These are phyloP conservation scores for Sporothrix euskadiensis DNA, from an alignment of 2,329 filamentous ascomycete species.

Conservation along the genomic window DNA sequence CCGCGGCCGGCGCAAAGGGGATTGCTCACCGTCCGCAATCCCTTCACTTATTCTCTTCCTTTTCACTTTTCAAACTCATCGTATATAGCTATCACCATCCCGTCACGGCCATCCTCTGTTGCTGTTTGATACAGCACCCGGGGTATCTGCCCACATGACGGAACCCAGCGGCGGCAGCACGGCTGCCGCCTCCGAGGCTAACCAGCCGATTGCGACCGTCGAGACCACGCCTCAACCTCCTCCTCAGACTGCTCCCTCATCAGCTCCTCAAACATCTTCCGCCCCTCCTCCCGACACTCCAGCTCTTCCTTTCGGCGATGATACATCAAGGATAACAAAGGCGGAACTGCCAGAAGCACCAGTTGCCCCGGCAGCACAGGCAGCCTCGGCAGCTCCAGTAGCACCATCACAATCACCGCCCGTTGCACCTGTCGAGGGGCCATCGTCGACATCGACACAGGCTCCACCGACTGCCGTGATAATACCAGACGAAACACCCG, in stretches of 20 bases:
- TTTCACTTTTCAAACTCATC: neutral
- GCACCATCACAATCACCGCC: neutral
- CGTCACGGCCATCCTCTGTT: neutral
- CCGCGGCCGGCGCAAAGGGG: slow-evolving; percentile 14
- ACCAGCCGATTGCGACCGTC: neutral
- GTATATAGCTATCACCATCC: neutral
- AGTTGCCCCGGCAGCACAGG: neutral
- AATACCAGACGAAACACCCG: neutral
- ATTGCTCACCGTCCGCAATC: neutral
- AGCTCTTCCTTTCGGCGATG: neutral
- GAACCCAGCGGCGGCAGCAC: slow-evolving; percentile 26
- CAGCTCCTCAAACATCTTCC: neutral
- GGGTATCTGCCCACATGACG: slow-evolving; percentile 18
- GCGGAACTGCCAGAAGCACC: neutral
- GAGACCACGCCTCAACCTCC: slow-evolving; percentile 5
- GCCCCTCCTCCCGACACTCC: neutral
- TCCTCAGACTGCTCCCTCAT: neutral
- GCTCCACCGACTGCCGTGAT: neutral
- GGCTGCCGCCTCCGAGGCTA: slow-evolving; percentile 20
- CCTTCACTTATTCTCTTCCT: neutral
- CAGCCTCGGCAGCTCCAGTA: too few species aligned
- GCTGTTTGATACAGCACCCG: neutral
- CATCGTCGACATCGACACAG: neutral
- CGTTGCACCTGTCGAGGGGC: neutral
- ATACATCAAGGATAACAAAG: neutral